phyloP scores from a whole-genome alignment of 1,284 basidiomycete species.

The Fomitopsis pinicola region DNA sequence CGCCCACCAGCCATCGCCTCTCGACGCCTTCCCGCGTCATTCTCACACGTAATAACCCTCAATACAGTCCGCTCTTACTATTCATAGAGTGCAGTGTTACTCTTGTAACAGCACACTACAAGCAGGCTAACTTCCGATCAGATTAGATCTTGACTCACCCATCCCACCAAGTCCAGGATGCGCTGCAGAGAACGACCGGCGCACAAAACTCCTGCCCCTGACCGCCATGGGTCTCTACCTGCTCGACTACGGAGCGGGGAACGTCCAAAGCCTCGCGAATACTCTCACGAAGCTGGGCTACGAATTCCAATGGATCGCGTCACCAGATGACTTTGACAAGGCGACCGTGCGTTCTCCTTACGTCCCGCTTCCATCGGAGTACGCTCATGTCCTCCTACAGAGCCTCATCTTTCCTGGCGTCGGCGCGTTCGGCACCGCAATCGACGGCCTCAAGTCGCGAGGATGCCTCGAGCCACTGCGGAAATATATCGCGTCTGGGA shows the following conservation, averaged over 20 bases:
- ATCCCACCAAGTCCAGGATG: neutral
- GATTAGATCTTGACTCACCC: constrained; percentile 14
- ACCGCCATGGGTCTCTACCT: constrained; percentile 71
- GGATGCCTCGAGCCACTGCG: constrained; percentile 82
- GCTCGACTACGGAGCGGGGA: constrained; percentile 95
- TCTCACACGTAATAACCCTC: neutral
- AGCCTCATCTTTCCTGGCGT: constrained; percentile 98
- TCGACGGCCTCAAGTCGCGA: constrained; percentile 69
- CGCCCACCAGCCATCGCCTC: neutral
- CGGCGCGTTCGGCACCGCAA: constrained; percentile 89
- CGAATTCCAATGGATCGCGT: constrained; percentile 87
- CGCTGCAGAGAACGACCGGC: neutral
- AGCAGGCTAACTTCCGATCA: constrained; percentile 5
- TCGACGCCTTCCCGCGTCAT: neutral
- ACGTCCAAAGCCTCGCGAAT: constrained; percentile 93
- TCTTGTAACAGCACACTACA: neutral
- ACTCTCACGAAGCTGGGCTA: constrained; percentile 86
- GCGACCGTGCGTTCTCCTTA: constrained; percentile 71
- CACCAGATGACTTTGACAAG: constrained; percentile 81
- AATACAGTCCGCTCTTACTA: neutral
- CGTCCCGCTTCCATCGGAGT: constrained; percentile 9
- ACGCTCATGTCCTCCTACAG: constrained; percentile 39
- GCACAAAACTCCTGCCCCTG: neutral
- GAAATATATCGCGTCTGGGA: constrained; percentile 83
- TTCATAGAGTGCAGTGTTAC: neutral